Evolutionary conservation across 441 rosid species (phyloP), one percentile per base, ranked within the genome.

Genomic region (Aleurites moluccanus): DNA sequence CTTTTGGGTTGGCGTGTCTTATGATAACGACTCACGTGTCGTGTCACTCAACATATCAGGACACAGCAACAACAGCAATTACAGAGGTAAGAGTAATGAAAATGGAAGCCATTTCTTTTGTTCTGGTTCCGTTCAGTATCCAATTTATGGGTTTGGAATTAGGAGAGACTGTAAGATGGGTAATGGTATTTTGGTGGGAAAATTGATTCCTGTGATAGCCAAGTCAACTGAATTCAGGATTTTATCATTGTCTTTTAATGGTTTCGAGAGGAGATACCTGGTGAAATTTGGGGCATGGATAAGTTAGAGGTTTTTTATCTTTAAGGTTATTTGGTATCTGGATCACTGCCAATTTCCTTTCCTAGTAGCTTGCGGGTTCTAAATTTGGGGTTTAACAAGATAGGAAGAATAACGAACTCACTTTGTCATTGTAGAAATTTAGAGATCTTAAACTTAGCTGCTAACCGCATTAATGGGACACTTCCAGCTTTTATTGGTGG

Each of bases 221-320:
- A 81, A 73, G 65, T 86, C 92, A 50, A 83, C 84, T 40, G 86
- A 86, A 74, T 85, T 94, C 69, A 86, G 86, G 81, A 82, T 94
- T 77, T 77, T 92, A 42, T 89, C 97, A 6, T 83, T 94, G 64
- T 87, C 97, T 59, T 92, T 90, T 28, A 86, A 92, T 76, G 86
- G 70, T 86, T 94, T 6, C 59, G 25, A 68, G 94, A 92, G 59
- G 84, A 79, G 59, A 80, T 92, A 64, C 93, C 97, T 11, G 23
- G 50, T 57, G 92, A 88, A 82, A 80, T 92, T 69, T 89, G 87
- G 92, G 82, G 75, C 2, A 84, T 94, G 86, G 66, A 87, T 69
- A 88, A 80, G 71, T 65, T 93, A 71, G 90, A 90, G 76, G 81
- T 89, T 40, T 87, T 93, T 64, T 94, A 91, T 86, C 86, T 91